Base-by-base conservation (phyloP, 176 grass and related monocot species). In the Aechmea fasciata region DNA sequence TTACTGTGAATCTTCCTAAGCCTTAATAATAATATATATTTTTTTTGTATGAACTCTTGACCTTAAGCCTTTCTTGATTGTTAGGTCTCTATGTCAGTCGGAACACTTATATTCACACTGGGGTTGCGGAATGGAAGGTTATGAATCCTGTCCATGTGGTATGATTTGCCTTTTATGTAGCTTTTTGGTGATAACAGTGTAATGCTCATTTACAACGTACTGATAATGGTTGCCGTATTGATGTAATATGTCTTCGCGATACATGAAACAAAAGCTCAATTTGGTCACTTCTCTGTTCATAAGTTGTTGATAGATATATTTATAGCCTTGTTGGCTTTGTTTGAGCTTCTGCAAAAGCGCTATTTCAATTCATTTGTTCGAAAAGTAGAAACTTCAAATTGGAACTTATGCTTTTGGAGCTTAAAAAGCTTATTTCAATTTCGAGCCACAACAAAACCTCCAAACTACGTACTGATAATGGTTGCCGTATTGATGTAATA, bases 111-210 rank as follows among this genome's bases (percentile, higher is more conserved):
- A 92, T 97, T 79, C 85, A 91, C 80, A 83, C 93, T 47, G 93
- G 93, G 71, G 75, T 87, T 83, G 82, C 88, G 65, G 93, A 96
- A 75, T 96, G 89, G 84, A 85, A 92, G 67, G 85, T 87, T 69
- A 96, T 85, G 80, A 96, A 96, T 81, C 91, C 88, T 79, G 89
- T 96, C 61, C 87, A 92, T 85, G 89, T 92, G 86, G 93, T 96
- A 96, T 85, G 83, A 53, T 87, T 47, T 50, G 24, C 47, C 49
- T 71, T 33, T 63, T 65, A 41, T 41, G 13, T 66, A 49, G 8
- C 14, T 50, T 54, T 53, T 2, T 66, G 8, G 24, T 54, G 20
- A 1, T 41, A 61, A 61, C 2, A 61, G 15, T 57, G 13, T 8
- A 57, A 15, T 17, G 13, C 4, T 8, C 52, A 57, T 57, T 57